A percentile compares a stretch with the other conserved stretches of the same genome.
These are phyloP conservation scores for Phellopilus nigrolimitatus DNA, from an alignment of 1,284 basidiomycete species.

Conservation along the genomic window DNA sequence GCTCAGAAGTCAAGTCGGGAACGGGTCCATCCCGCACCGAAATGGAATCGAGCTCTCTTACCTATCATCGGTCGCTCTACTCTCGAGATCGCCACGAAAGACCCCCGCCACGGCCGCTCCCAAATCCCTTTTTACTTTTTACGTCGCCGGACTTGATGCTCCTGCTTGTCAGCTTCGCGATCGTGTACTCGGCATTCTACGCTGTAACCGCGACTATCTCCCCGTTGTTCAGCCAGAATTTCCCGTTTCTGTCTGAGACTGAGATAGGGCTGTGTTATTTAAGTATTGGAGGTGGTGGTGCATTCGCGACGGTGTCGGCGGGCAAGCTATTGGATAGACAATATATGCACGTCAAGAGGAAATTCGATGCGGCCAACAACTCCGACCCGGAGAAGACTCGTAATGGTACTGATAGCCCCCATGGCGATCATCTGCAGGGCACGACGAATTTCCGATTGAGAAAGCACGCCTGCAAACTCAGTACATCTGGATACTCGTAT, in stretches of 20 bases:
- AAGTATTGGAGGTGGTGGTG: constrained; percentile 33
- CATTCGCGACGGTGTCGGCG: constrained; percentile 23
- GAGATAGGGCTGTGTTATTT: constrained; percentile 70
- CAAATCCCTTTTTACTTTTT: constrained; percentile 59
- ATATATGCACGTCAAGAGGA: constrained; percentile 40
- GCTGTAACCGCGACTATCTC: constrained; percentile 63
- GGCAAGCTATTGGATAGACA: constrained; percentile 53
- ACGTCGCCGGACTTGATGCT: constrained; percentile 55
- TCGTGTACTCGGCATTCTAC: constrained; percentile 59
- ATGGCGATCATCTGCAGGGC: constrained; percentile 11
- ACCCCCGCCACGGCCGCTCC: constrained; percentile 34
- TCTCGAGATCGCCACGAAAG: constrained; percentile 23
- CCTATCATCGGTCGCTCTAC: constrained; percentile 43
- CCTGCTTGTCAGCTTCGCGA: constrained; percentile 56
- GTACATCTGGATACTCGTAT: constrained; percentile 39
- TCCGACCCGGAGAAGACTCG: constrained; percentile 23
- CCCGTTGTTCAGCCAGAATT: constrained; percentile 51
- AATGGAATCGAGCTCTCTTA: constrained; percentile 48
- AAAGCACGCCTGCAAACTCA: constrained; percentile 38
- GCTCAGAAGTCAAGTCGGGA: constrained; percentile 47
- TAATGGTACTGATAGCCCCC: background rate
- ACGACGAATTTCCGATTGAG: constrained; percentile 27
- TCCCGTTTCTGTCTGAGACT: constrained; percentile 58
- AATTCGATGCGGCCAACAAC: constrained; percentile 23
- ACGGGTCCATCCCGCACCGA: constrained; percentile 50